These are phyloP conservation scores for Gilbertella persicaria DNA, from an alignment of 371 early-diverging fungal species.

Conservation along the genomic window DNA sequence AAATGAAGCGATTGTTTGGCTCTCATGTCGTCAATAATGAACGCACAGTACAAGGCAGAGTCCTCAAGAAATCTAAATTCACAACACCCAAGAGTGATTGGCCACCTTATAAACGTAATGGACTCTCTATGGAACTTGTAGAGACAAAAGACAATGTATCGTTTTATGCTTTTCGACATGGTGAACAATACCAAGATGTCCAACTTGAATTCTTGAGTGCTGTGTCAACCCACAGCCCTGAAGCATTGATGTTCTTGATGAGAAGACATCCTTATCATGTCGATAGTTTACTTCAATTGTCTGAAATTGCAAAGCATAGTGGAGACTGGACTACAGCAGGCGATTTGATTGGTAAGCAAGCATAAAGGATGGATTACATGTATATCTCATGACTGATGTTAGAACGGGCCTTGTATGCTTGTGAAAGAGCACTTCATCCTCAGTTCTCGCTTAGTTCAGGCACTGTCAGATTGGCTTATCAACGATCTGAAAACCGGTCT, in stretches of 20 bases:
- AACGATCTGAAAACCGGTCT: constrained; percentile 74
- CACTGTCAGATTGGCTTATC: constrained; percentile 67
- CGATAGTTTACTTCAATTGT: constrained; percentile 79
- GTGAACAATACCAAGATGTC: constrained; percentile 68
- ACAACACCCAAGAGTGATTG: constrained; percentile 77
- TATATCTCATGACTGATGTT: neutral
- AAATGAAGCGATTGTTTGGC: constrained; percentile 89
- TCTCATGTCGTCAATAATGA: constrained; percentile 71
- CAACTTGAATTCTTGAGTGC: constrained; percentile 75
- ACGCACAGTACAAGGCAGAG: constrained; percentile 46
- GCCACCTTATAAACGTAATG: constrained; percentile 70
- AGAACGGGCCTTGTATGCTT: constrained; percentile 82
- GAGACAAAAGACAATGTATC: constrained; percentile 50
- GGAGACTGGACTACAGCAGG: constrained; percentile 77
- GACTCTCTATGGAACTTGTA: constrained; percentile 75
- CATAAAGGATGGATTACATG: neutral
- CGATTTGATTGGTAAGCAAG: constrained; percentile 65
- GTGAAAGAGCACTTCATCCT: constrained; percentile 83
- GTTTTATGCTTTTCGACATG: constrained; percentile 70
- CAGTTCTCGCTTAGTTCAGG: constrained; percentile 76
- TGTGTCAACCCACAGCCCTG: constrained; percentile 76
- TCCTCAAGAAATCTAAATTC: constrained; percentile 61
- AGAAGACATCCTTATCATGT: constrained; percentile 85
- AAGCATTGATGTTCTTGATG: constrained; percentile 68
- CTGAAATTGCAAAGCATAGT: constrained; percentile 82